A percentile compares a stretch with the other conserved stretches of the same genome.
These are phyloP conservation scores for Botryotinia calthae DNA, from an alignment of 2,329 filamentous ascomycete species.

Conservation along the genomic window DNA sequence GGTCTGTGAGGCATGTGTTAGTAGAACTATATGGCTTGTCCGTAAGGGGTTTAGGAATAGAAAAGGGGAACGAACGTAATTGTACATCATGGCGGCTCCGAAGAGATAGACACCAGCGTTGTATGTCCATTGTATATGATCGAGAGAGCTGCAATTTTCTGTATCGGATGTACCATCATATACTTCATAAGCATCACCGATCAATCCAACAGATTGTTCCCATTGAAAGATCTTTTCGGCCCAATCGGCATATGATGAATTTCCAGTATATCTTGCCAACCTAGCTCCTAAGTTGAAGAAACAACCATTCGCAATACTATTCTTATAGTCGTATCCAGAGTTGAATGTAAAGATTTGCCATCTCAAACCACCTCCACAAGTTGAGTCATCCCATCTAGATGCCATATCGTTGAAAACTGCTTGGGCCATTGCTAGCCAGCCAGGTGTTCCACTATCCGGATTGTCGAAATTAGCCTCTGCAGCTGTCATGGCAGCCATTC, in stretches of 20 bases:
- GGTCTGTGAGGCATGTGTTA: constrained; percentile 26
- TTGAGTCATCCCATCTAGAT: constrained; percentile 63
- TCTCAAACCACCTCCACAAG: constrained; percentile 71
- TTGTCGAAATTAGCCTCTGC: constrained; percentile 63
- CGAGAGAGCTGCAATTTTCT: constrained; percentile 55
- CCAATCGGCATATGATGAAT: constrained; percentile 74
- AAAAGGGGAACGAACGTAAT: constrained; percentile 42
- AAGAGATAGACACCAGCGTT: constrained; percentile 65
- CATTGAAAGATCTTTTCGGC: constrained; percentile 70
- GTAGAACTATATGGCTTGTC: background rate
- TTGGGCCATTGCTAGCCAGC: constrained; percentile 70
- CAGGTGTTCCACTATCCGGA: constrained; percentile 53
- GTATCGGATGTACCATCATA: constrained; percentile 59
- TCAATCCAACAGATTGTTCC: constrained; percentile 56
- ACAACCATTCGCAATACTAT: constrained; percentile 59
- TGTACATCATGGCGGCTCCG: constrained; percentile 49
- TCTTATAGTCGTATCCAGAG: constrained; percentile 74
- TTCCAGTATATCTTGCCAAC: constrained; percentile 72
- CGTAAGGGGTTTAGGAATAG: background rate
- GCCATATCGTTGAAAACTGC: constrained; percentile 71
- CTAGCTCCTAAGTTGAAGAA: constrained; percentile 63
- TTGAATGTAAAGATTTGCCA: constrained; percentile 88
- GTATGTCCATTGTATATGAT: constrained; percentile 65
- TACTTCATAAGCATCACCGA: constrained; percentile 52
- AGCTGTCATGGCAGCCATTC: constrained; percentile 65